Conservation (phyloP, 2,329 filamentous ascomycete species). For the Mollisiaceae sp. region DNA sequence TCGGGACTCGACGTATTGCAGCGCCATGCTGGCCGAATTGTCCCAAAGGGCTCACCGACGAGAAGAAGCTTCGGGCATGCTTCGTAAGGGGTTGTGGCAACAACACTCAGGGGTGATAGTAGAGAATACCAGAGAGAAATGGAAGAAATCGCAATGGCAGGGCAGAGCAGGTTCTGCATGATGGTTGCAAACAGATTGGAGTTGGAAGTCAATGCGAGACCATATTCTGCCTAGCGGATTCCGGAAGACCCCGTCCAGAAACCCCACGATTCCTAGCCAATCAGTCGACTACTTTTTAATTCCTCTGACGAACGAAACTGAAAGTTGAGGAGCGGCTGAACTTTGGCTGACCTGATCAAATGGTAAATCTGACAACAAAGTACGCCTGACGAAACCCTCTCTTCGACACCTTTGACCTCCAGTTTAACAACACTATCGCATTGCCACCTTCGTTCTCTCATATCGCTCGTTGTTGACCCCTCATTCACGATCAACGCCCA, state of each 20-base stretch:
- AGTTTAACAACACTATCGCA: neutral
- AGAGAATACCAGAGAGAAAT: neutral
- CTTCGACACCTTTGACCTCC: neutral
- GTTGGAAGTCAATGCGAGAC: neutral
- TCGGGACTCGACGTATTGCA: neutral
- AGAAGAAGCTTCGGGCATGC: neutral
- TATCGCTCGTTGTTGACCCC: neutral
- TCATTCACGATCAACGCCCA: neutral
- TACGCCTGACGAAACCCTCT: neutral
- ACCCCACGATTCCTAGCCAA: conserved; percentile 14
- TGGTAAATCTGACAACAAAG: conserved; percentile 9
- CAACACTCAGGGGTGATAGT: neutral
- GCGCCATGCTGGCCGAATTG: neutral
- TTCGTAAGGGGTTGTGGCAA: neutral
- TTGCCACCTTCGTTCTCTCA: neutral
- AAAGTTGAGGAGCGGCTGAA: conserved; percentile 6
- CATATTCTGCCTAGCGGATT: neutral
- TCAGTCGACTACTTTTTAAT: conserved; percentile 1
- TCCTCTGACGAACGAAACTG: neutral
- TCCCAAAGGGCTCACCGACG: neutral
- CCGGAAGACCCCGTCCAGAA: neutral
- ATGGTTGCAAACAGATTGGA: conserved; percentile 2
- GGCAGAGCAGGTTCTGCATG: neutral
- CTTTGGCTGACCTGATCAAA: conserved; percentile 11
- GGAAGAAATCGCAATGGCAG: neutral